Base-by-base conservation (phyloP, 1,284 basidiomycete species). In the Moniliophthora roreri region DNA sequence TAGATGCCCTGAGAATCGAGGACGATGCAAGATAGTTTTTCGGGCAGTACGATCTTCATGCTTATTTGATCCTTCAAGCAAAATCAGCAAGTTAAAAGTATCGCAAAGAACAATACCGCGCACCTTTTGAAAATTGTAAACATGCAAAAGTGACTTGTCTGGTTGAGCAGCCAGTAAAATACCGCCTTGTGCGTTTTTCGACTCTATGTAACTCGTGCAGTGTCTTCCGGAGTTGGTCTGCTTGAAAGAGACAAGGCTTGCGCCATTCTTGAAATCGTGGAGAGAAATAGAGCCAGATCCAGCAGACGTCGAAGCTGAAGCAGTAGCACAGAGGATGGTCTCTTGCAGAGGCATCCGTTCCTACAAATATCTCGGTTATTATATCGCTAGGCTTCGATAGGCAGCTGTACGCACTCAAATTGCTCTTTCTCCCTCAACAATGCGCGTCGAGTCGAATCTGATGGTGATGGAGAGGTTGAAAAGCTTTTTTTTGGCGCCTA, bases 21-120 rank as follows among this genome's bases (percentile, higher is more conserved):
- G 2, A 89, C 78, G 38, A 98, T 79, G 62, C 90, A 93, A 10
- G 85, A 80, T 47, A 98, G 73, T 64, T 90, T 92, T 68, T 98
- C 94, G 0, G 96, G 93, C 0, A 98, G 76, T 15, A 98, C 88
- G 41, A 96, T 82, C 68, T 95, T 94, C 48, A 90, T 70, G 46
- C 86, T 81, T 45, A 94, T 77, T 79, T 95, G 93, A 67, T 96
- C 93, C 93, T 95, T 59, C 53, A 58, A 48, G 50, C 48, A 46
- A 54, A 38, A 38, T 48, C 20, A 34, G 32, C 32, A 24, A 45
- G 20, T 16, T 21, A 21, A n/a, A n/a, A n/a, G n/a, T 28, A 41
- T 41, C 20, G 42, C 35, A 52, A 55, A 32, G 39, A 44, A 40
- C 39, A 54, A 35, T 39, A 49, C 45, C 49, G 39, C n/a, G 56